These are phyloP conservation scores for Trametes cubensis DNA, from an alignment of 768 basidiomycete genomes.

Conservation along the genomic window DNA sequence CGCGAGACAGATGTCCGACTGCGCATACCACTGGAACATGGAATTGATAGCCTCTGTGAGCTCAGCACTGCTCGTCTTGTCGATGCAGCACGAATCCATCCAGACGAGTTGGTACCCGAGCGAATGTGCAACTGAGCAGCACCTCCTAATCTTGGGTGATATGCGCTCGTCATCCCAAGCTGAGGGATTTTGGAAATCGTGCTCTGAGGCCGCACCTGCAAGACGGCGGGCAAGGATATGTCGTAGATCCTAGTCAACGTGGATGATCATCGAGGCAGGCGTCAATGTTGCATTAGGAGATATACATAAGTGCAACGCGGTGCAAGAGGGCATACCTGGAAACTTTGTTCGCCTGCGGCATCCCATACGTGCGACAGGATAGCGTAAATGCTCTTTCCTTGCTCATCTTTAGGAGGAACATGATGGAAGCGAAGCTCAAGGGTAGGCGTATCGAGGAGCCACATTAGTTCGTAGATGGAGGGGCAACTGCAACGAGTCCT, in stretches of 20 bases:
- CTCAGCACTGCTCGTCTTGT: slow-evolving; percentile 14
- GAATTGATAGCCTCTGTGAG: slow-evolving; percentile 7
- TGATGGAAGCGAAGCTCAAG: too few relatives aligned
- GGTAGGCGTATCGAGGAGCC: too few relatives aligned
- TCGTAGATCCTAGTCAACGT: too few relatives aligned
- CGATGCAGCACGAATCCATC: slow-evolving; percentile 20
- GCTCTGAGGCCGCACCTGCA: too few relatives aligned
- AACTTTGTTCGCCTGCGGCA: not conserved
- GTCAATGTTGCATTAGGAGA: too few relatives aligned
- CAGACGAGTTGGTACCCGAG: not conserved
- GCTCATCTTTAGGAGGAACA: too few relatives aligned
- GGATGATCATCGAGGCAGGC: too few relatives aligned
- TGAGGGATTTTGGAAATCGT: too few relatives aligned
- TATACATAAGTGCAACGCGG: too few relatives aligned
- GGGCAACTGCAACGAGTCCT: too few relatives aligned
- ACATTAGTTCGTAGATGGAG: too few relatives aligned
- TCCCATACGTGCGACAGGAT: slow-evolving; percentile 12
- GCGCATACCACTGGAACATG: not conserved
- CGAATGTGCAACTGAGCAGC: not conserved
- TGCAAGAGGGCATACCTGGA: not conserved
- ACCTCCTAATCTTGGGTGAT: not conserved
- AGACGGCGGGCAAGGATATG: too few relatives aligned
- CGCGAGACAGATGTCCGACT: not conserved
- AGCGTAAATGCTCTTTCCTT: not conserved
- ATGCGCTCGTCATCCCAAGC: not conserved